A percentile compares a stretch with the other conserved stretches of the same genome.
phyloP scores from a whole-genome alignment of 768 basidiomycete genomes.

The Lanmaoa rubissima region DNA sequence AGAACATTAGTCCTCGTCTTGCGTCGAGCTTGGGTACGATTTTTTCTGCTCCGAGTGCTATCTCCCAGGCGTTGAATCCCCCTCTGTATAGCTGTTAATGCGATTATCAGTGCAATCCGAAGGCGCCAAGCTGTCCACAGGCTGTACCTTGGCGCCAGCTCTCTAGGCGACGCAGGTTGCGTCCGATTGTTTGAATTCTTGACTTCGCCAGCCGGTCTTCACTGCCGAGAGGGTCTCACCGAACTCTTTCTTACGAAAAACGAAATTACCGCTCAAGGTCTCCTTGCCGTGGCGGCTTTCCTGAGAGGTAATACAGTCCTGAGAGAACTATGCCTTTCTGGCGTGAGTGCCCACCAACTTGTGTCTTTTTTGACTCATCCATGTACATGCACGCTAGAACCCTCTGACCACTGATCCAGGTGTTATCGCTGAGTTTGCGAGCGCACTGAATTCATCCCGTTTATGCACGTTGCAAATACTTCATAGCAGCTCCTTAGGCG shows the following conservation, averaged over 20 bases:
- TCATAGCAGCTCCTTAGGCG: slow-evolving; percentile 47
- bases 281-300: slow-evolving; percentile 53
- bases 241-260: slow-evolving; percentile 61
- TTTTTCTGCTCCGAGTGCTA: not conserved
- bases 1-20: slow-evolving; percentile 28
- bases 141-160: slow-evolving; percentile 55
- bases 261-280: slow-evolving; percentile 51
- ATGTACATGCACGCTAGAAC: slow-evolving; percentile 34
- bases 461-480: slow-evolving; percentile 52
- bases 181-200: slow-evolving; percentile 54
- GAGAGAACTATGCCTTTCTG: slow-evolving; percentile 53
- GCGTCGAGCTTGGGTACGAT: slow-evolving; percentile 28
- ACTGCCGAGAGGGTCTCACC: slow-evolving; percentile 39
- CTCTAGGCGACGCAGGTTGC: slow-evolving; percentile 58
- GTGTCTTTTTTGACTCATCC: slow-evolving; percentile 12
- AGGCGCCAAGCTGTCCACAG: slow-evolving; percentile 48
- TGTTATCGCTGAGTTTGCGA: slow-evolving; percentile 40
- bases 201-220: slow-evolving; percentile 44
- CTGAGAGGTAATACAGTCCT: slow-evolving; percentile 45
- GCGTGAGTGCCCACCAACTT: slow-evolving; percentile 40
- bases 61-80: not conserved
- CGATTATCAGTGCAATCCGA: slow-evolving; percentile 46
- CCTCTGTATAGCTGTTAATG: slow-evolving; percentile 43
- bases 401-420: slow-evolving; percentile 37
- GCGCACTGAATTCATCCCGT: slow-evolving; percentile 53